A percentile compares a stretch with the other conserved stretches of the same genome.
Evolutionary conservation across 345 rosid species (phyloP).

Genomic region (Eucalyptus rudis): DNA sequence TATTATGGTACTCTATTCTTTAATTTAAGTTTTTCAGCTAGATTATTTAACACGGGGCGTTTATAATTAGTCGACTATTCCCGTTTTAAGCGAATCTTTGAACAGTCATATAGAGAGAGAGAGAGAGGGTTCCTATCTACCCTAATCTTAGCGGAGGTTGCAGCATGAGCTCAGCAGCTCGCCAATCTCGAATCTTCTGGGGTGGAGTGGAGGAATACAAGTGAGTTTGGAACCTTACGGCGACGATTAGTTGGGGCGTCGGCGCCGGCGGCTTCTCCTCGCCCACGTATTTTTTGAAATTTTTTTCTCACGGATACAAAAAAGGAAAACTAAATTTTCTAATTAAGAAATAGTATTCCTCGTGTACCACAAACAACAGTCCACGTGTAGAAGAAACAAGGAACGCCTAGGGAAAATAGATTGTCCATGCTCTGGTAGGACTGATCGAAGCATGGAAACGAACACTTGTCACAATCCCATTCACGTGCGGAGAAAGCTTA

Average conservation of each 20-base stretch:
- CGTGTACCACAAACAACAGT: not conserved
- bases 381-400: not conserved
- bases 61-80: not conserved
- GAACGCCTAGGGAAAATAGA: not conserved
- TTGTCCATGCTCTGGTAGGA: too few relatives aligned
- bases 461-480: not conserved
- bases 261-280: not conserved
- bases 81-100: not conserved
- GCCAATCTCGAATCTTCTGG: fast-evolving
- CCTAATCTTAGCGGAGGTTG: not conserved
- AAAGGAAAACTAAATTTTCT: not conserved
- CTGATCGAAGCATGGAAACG: not conserved
- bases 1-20: not conserved
- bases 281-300: not conserved
- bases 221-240: not conserved
- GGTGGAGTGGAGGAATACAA: fast-evolving
- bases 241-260: fast-evolving
- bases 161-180: fast-evolving
- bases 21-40: not conserved
- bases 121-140: not conserved
- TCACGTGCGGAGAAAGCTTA: not conserved
- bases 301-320: too few relatives aligned
- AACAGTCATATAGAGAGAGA: fast-evolving
- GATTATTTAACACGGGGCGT: not conserved
- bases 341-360: not conserved